A percentile compares a stretch with the other conserved stretches of the same genome.
These are phyloP conservation scores for Zygosaccharomyces gambellarensis DNA, from an alignment of 805 yeast genomes.

Conservation along the genomic window DNA sequence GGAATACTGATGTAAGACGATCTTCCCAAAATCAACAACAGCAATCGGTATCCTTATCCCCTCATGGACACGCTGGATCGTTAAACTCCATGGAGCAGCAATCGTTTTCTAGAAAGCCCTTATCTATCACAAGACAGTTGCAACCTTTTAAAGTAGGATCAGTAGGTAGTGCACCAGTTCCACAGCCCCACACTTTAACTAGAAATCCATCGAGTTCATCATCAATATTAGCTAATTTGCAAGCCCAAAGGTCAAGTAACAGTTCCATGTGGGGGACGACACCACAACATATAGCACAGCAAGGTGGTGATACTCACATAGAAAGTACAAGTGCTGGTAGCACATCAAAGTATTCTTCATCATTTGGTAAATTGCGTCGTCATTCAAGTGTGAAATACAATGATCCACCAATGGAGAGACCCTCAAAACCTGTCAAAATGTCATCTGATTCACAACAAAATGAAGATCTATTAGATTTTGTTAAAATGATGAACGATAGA, in stretches of 20 bases:
- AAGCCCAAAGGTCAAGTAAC: constrained; percentile 39
- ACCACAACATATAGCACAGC: constrained; percentile 15
- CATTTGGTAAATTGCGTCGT: constrained; percentile 68
- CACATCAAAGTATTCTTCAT: constrained; percentile 62
- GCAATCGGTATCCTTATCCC: constrained; percentile 25
- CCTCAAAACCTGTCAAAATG: constrained; percentile 19
- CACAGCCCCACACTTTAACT: constrained; percentile 32
- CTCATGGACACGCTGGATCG: constrained; percentile 21
- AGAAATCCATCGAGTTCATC: constrained; percentile 44
- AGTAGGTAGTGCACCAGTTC: constrained; percentile 28
- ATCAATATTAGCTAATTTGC: constrained; percentile 38
- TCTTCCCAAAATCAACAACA: constrained; percentile 11
- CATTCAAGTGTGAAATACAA: constrained; percentile 39
- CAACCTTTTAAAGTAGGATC: constrained; percentile 39
- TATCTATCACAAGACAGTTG: constrained; percentile 24
- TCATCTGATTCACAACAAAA: constrained; percentile 29
- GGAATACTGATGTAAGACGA: constrained; percentile 9
- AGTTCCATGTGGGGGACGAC: constrained; percentile 31
- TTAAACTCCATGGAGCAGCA: constrained; percentile 16
- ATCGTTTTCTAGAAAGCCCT: constrained; percentile 20
- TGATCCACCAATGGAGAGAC: constrained; percentile 27
- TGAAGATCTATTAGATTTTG: constrained; percentile 61
- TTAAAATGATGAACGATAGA: constrained; percentile 62
- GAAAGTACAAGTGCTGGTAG: constrained; percentile 37
- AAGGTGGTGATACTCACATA: constrained; percentile 11